A percentile compares a stretch with the other conserved stretches of the same genome.
Conservation (phyloP, 2,329 filamentous ascomycete species). For the Diaporthe sp. region DNA sequence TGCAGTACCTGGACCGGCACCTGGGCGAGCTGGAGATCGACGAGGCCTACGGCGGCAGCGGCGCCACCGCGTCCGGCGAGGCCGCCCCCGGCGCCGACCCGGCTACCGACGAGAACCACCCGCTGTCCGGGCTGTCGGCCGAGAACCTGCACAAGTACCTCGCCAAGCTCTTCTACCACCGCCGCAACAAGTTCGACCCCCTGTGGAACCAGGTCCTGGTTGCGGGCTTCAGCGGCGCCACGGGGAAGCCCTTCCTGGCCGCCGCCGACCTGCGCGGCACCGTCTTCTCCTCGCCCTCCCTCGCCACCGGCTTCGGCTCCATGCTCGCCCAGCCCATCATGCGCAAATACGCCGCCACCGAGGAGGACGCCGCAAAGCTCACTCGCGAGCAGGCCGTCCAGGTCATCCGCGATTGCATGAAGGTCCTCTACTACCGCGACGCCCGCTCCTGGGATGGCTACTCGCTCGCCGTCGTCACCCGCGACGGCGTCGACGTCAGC, state of each 20-base stretch:
- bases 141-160: conserved; percentile 98
- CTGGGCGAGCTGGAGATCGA: conserved; percentile 87
- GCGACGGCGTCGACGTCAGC: conserved; percentile 87
- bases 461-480: conserved; percentile 89
- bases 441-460: conserved; percentile 92
- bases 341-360: conserved; percentile 84
- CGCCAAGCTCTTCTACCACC: conserved; percentile 94
- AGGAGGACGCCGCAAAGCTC: conserved; percentile 78
- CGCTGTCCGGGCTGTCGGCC: conserved; percentile 76
- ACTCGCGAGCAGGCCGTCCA: conserved; percentile 82
- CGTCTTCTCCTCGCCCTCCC: conserved; percentile 85
- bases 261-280: conserved; percentile 93
- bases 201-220: conserved; percentile 97
- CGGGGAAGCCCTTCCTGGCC: conserved; percentile 87
- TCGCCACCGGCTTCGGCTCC: conserved; percentile 93
- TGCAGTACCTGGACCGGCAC: conserved; percentile 97
- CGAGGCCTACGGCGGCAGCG: conserved; percentile 78
- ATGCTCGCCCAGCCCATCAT: conserved; percentile 94
- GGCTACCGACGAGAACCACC: conserved; percentile 73
- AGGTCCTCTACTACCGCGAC: conserved; percentile 97
- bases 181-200: conserved; percentile 94
- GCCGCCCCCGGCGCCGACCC: conserved; percentile 47
- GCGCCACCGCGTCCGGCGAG: conserved; percentile 47
- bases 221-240: conserved; percentile 80
- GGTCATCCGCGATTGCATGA: conserved; percentile 93